Evolutionary conservation across 805 yeast species (phyloP), one percentile per base, ranked within the genome.

Genomic region (Candida orba): DNA sequence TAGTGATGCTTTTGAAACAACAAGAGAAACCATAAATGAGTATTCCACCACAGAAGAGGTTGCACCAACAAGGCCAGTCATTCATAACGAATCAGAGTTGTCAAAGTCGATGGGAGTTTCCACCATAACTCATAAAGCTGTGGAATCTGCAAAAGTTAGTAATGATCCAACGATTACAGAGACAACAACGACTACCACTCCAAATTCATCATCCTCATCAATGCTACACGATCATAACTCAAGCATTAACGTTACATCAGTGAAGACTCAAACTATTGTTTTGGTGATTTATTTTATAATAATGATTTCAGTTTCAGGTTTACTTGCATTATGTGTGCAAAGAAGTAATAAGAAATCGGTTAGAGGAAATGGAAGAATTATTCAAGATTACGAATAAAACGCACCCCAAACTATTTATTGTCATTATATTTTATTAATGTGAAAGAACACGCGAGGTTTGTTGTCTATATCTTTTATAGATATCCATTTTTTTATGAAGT

Each of bases 211-310:
- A 30, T 8, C n/a, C 4, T 7, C 30, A 27, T 27, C 30, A 2
- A 33, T 30, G 8, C 15, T 14, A 5, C 13, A 37, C 27, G 29
- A 25, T n/a, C 22, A 33, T 12, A 9, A 18, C 6, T 13, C 17
- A 10, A 33, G 13, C 6, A n/a, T 8, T 6, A 22, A 12, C 20
- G 8, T 36, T 6, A 39, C 41, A 3, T 9, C 45, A 62, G 59
- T 50, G 6, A 48, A 50, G 38, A 45, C 42, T 46, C 58, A 45
- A 40, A 48, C 14, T 25, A 58, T 15, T 53, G 68, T 34, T 30
- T 48, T 34, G 47, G 56, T 34, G 64, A 65, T 54, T 46, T 62
- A 42, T 61, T 62, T 37, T 58, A 59, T 4, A 59, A 72, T 56
- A 36, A 52, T 53, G 53, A 34, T 43, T 4, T 34, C 44, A 1